phyloP scores from a whole-genome alignment of 1,284 basidiomycete genomes.

The Irpex sp. region DNA sequence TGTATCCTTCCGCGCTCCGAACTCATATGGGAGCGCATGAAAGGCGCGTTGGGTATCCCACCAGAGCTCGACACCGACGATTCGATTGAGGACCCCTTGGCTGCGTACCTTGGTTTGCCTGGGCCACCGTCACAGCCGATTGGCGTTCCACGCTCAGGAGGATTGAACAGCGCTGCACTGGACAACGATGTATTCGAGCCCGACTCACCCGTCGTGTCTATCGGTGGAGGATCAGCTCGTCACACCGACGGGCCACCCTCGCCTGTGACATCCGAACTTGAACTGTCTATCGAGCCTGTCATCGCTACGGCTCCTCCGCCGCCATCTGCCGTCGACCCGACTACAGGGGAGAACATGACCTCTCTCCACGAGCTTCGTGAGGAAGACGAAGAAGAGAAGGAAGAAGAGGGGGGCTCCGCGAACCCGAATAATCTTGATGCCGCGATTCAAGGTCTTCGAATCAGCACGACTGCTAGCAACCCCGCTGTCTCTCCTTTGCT shows the following conservation, averaged over 20 bases:
- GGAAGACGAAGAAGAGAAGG: constrained; percentile 12
- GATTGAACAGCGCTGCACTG: constrained; percentile 3
- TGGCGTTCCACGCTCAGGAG: neutral
- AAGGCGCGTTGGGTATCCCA: constrained; percentile 74
- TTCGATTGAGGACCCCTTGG: constrained; percentile 6
- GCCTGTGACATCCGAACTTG: constrained; percentile 9
- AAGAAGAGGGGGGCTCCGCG: neutral
- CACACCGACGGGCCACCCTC: constrained; percentile 8
- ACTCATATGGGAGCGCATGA: constrained; percentile 79
- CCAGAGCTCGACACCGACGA: constrained; percentile 66
- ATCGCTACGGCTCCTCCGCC: constrained; percentile 8
- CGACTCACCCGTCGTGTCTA: constrained; percentile 17
- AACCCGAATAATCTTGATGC: neutral
- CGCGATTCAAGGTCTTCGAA: constrained; percentile 6
- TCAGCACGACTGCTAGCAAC: constrained; percentile 3
- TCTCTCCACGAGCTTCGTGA: constrained; percentile 13
- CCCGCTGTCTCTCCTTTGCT: constrained; percentile 7
- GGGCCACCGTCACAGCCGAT: constrained; percentile 3
- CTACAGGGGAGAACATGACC: constrained; percentile 13
- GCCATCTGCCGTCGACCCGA: constrained; percentile 12
- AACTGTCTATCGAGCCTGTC: constrained; percentile 11
- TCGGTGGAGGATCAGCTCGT: neutral
- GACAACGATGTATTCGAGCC: constrained; percentile 18
- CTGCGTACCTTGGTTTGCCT: constrained; percentile 1
- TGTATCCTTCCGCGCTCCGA: constrained; percentile 70